Conservation (phyloP, 495 filamentous ascomycete genomes). For the Penicillium canescens region DNA sequence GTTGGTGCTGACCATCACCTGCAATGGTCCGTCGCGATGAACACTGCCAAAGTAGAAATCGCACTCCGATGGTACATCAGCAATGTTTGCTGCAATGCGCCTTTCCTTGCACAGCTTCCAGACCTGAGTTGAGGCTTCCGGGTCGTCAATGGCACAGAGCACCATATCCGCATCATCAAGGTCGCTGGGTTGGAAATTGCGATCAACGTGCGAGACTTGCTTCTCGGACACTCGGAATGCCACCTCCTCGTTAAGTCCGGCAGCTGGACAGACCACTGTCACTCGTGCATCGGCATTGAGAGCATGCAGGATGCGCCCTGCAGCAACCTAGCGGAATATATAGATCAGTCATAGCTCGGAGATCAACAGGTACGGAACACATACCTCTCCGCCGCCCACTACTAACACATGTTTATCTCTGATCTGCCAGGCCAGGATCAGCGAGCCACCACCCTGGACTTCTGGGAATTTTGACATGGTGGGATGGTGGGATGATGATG, state of each 20-base stretch:
- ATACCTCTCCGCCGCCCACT: constrained; percentile 89
- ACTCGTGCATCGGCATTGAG: constrained; percentile 94
- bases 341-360: constrained; percentile 8
- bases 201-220: constrained; percentile 76
- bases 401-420: constrained; percentile 81
- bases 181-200: constrained; percentile 77
- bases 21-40: constrained; percentile 90
- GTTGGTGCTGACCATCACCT: constrained; percentile 98
- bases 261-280: constrained; percentile 76
- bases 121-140: constrained; percentile 78
- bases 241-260: constrained; percentile 85
- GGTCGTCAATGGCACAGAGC: constrained; percentile 89
- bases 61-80: constrained; percentile 94
- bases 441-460: constrained; percentile 84
- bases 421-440: constrained; percentile 94
- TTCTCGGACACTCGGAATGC: constrained; percentile 70
- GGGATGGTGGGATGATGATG: constrained; percentile 8
- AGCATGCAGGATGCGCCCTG: constrained; percentile 85
- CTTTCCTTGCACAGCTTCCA: constrained; percentile 88
- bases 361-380: constrained; percentile 15
- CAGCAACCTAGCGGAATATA: constrained; percentile 70
- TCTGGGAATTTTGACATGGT: constrained; percentile 71
- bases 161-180: constrained; percentile 84
- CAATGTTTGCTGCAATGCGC: constrained; percentile 89
- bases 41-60: constrained; percentile 98